Evolutionary conservation across 2,329 filamentous ascomycete genomes (phyloP), one percentile per base, ranked within the genome.

Genomic region (Fusarium nisikadoi): DNA sequence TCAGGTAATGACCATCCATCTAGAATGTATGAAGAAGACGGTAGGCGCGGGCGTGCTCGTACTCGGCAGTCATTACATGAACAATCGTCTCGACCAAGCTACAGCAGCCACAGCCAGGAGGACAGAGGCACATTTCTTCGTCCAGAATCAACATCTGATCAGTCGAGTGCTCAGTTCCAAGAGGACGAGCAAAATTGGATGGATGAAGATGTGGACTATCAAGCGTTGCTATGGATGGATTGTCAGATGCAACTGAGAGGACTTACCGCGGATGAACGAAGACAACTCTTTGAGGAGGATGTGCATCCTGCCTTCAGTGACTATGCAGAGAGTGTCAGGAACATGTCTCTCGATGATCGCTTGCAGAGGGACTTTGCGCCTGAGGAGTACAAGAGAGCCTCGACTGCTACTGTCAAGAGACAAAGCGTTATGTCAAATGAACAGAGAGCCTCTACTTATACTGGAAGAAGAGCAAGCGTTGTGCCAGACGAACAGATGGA

Each of bases 301-400:
- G 50, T 71, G 31, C 71, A 76, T 19, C 68, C 71, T n/a, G 68
- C 62, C 12, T 55, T 77, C 14, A 66, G 71, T 31, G 71, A 76
- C 43, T 77, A 64, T 49, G 38, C 39, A 19, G 43, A 62, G 20
- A 71, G 52, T 35, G 36, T 49, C 19, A 27, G 50, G 20, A 61
- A 49, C 31, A 33, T 14, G 16, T 29, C 62, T 35, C 35, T 53
- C 25, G 35, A 43, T 11, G 46, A 65, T 16, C 65, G 27, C 14
- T 23, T 25, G 27, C 41, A 36, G 23, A 59, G 33, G 19, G 42
- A 49, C 12, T 6, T 12, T 17, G 41, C 42, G 23, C n/a, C 65
- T 33, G 42, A 59, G 13, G 38, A 14, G 23, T 12, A 31, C 12
- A 39, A 49, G 19, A 31, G 56, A 36, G 50, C 57, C 27, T 65